Conservation (phyloP, 2,329 filamentous ascomycete species). For the Calonectria leucothoes region DNA sequence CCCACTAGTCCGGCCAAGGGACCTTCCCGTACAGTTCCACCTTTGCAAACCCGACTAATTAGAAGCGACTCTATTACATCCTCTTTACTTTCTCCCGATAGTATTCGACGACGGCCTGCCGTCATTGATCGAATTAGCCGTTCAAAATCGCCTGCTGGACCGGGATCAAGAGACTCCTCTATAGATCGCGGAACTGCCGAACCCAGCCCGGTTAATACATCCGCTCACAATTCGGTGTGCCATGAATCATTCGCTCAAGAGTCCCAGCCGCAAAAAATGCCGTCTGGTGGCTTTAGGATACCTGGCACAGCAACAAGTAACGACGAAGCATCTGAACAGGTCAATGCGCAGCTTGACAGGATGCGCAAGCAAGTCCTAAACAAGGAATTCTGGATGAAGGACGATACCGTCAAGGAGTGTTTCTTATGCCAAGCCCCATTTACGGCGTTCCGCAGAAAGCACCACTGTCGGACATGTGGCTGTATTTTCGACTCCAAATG, state of each 20-base stretch:
- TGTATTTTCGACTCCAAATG: conserved; percentile 99
- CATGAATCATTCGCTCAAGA: conserved; percentile 67
- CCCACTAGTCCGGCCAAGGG: conserved; percentile 57
- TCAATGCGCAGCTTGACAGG: conserved; percentile 72
- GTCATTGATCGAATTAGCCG: conserved; percentile 68
- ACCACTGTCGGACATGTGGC: conserved; percentile 96
- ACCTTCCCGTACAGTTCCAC: conserved; percentile 44
- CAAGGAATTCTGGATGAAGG: conserved; percentile 99
- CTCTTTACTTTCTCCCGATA: conserved; percentile 51
- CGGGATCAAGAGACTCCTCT: conserved; percentile 68
- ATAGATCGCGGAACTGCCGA: conserved; percentile 68
- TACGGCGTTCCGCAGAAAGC: conserved; percentile 93
- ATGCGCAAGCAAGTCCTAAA: conserved; percentile 90
- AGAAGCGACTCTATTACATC: conserved; percentile 49
- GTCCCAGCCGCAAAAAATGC: conserved; percentile 56
- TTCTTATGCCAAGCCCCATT: conserved; percentile 93
- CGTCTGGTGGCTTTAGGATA: conserved; percentile 61
- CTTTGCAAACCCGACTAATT: conserved; percentile 50
- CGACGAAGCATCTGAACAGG: conserved; percentile 68
- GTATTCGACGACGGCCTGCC: conserved; percentile 57
- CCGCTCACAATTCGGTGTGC: conserved; percentile 68
- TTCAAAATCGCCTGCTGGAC: conserved; percentile 54
- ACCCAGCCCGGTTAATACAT: conserved; percentile 67
- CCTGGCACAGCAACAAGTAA: conserved; percentile 65
- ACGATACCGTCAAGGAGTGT: conserved; percentile 97